Base-by-base conservation (phyloP, 139 green algal genomes). In the Chlamydomonas urium region DNA sequence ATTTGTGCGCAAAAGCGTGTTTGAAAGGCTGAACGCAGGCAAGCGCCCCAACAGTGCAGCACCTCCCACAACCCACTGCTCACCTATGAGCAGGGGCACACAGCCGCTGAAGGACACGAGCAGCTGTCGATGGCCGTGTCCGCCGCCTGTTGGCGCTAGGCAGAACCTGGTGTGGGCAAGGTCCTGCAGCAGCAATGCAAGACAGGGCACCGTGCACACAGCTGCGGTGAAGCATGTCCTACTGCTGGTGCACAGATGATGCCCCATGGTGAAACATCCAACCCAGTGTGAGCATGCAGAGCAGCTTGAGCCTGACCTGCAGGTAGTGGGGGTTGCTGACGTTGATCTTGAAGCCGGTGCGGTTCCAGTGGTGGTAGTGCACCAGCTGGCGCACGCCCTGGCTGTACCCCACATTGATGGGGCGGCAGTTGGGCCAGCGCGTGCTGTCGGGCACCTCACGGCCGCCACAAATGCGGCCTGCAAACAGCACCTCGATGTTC, bases 121-220 rank as follows among this genome's bases (percentile, higher is more conserved):
- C 32, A 83, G 74, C 69, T 83, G 77, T 1, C 77, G 59, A 50
- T 83, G 68, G 8, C 77, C 77, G 24, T 83, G 77, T 33, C 77
- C 77, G 3, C 77, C 77, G 2, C 77, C 77, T 1, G 77, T 79
- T 8, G 77, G 77, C 3, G 77, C 66, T 34, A 83, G 59, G 50
- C 77, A 83, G 66, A 74, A 83, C 23, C 71, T 66, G 1, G 60
- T 65, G 58, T 34, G 57, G 2, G 36, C 38, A 4, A 74, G 68
- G 38, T 66, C 34, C 53, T 63, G 26, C 21, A n/a, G n/a, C n/a
- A n/a, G n/a, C n/a, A n/a, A n/a, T n/a, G n/a, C n/a, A n/a, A n/a
- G n/a, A n/a, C n/a, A n/a, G n/a, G n/a, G n/a, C n/a, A n/a, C n/a
- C n/a, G n/a, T n/a, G n/a, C n/a, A n/a, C n/a, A n/a, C n/a, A n/a